phyloP scores from a whole-genome alignment of 345 rosid species.

The Dipteronia dyeriana region DNA sequence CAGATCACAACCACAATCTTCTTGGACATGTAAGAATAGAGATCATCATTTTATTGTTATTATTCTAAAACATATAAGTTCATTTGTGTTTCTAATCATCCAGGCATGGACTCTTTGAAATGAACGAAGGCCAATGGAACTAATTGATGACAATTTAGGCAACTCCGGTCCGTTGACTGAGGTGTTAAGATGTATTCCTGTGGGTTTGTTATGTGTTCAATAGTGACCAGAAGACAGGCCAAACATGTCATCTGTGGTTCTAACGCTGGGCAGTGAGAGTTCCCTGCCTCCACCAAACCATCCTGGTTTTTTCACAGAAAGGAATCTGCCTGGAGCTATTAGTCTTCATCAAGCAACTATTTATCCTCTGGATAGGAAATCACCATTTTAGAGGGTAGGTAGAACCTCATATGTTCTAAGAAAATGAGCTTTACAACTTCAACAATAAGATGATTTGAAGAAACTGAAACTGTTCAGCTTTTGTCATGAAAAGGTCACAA shows the following conservation, averaged over 20 bases:
- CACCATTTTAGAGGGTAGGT: constrained; percentile 21
- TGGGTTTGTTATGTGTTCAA: constrained; percentile 33
- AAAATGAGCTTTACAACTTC: not conserved
- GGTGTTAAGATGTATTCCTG: constrained; percentile 26
- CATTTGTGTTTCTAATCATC: not conserved
- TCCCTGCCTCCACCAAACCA: constrained; percentile 32
- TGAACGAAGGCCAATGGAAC: constrained; percentile 21
- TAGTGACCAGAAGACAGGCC: constrained; percentile 34
- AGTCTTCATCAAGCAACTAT: not conserved
- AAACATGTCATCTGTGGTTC: constrained; percentile 28
- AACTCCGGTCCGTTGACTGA: not conserved
- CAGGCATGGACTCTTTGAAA: constrained; percentile 21
- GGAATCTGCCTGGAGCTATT: not conserved
- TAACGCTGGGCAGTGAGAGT: constrained; percentile 31
- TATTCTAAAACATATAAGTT: not conserved
- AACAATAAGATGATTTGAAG: no score
- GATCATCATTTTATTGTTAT: not conserved
- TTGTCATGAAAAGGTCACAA: no score
- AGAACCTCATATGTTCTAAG: not conserved
- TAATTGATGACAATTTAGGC: constrained; percentile 4
- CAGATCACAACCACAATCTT: constrained; percentile 29
- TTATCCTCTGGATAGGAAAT: constrained; percentile 12
- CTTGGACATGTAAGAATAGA: constrained; percentile 9
- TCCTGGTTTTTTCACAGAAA: constrained; percentile 13
- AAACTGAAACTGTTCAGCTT: no score